Conservation (phyloP, 805 yeast genomes). For the Saccharomycopsis malanga region DNA sequence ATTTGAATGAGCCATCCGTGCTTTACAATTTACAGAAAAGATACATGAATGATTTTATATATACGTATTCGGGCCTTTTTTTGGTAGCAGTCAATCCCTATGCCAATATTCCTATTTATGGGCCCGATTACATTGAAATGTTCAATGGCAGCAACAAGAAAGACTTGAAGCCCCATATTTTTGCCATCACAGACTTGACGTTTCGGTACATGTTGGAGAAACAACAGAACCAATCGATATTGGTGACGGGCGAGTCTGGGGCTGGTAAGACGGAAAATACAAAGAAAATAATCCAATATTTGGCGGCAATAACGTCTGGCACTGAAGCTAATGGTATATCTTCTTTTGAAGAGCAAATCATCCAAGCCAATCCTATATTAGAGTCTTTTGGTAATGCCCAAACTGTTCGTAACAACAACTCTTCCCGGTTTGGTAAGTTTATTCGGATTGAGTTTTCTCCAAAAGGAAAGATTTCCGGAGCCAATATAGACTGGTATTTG, state of each 20-base stretch:
- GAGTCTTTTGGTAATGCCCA: conserved; percentile 98
- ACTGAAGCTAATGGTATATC: conserved; percentile 2
- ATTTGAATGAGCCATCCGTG: conserved; percentile 93
- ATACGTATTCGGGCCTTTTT: conserved; percentile 92
- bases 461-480: conserved; percentile 68
- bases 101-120: conserved; percentile 64
- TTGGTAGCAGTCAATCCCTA: conserved; percentile 95
- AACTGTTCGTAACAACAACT: conserved; percentile 86
- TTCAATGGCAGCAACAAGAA: conserved; percentile 43
- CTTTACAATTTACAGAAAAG: conserved; percentile 73
- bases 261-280: conserved; percentile 99
- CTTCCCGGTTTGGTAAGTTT: conserved; percentile 95
- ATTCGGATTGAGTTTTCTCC: conserved; percentile 72
- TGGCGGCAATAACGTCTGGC: conserved; percentile 63
- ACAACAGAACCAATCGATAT: conserved; percentile 74
- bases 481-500: conserved; percentile 90
- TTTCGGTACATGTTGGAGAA: conserved; percentile 65
- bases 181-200: conserved; percentile 83
- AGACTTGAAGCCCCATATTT: conserved; percentile 76
- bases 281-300: conserved; percentile 85
- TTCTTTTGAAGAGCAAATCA: conserved; percentile 69
- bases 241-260: conserved; percentile 98
- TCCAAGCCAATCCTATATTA: conserved; percentile 90
- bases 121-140: conserved; percentile 44
- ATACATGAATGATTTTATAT: conserved; percentile 70